Conservation (phyloP, 805 yeast genomes). For the Monosporozyma yasuniensis region DNA sequence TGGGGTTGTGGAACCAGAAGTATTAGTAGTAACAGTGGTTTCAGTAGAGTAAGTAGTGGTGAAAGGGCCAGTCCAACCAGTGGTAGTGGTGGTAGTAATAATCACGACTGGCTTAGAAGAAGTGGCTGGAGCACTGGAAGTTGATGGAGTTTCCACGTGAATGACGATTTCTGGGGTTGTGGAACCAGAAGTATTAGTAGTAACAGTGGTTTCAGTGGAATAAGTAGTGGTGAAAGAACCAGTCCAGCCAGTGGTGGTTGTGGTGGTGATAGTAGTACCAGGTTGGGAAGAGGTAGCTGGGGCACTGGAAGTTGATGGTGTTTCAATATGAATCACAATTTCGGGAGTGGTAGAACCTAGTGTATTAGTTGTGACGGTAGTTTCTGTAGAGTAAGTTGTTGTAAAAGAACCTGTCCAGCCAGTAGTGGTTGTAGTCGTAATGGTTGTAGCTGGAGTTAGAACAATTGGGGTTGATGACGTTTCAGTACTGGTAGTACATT, state of each 20-base stretch:
- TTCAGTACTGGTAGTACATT: neutral
- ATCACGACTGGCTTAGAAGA: neutral
- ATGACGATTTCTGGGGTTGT: constrained; percentile 3
- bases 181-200: neutral
- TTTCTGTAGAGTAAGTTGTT: neutral
- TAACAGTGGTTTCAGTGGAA: constrained; percentile 3
- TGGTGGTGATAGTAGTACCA: constrained; percentile 1
- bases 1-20: constrained; percentile 6
- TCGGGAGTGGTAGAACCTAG: neutral
- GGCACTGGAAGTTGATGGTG: constrained; percentile 5
- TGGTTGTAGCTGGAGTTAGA: constrained; percentile 1
- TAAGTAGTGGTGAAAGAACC: constrained; percentile 1
- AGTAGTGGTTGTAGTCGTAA: neutral
- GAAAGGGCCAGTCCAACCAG: constrained; percentile 9
- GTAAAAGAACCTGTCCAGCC: neutral
- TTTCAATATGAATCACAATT: neutral
- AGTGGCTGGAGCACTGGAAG: constrained; percentile 4
- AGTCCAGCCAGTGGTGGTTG: constrained; percentile 1
- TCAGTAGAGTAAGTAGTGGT: constrained; percentile 11
- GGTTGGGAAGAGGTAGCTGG: neutral
- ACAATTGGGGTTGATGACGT: too few relatives aligned
- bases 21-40: constrained; percentile 2
- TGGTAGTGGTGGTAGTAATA: constrained; percentile 4
- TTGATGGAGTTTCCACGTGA: constrained; percentile 1
- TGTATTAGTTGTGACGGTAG: neutral